Percentiles rank a stretch among this genome's conserved stretches.
phyloP scores from a whole-genome alignment of 192 early-diverging fungal species.

The Fimicolochytrium jonesii region DNA sequence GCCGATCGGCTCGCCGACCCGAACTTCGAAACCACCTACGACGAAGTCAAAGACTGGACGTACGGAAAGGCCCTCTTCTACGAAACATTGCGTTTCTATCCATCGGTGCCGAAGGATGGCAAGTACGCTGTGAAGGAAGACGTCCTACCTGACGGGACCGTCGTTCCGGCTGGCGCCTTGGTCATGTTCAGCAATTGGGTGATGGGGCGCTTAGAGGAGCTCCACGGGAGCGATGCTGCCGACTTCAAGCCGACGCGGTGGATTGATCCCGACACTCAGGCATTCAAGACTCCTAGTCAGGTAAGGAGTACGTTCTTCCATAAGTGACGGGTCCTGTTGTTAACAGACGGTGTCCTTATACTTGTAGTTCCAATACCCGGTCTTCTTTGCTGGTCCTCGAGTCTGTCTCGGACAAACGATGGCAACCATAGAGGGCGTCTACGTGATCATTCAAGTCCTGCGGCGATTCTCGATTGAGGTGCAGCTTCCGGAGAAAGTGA shows the following conservation, averaged over 20 bases:
- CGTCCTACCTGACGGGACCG: slow-evolving; percentile 56
- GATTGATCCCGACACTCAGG: too few species aligned
- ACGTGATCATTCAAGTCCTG: slow-evolving; percentile 21
- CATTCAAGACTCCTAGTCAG: too few species aligned
- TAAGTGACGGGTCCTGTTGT: too few species aligned
- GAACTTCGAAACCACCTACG: slow-evolving; percentile 20
- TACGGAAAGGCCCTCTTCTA: slow-evolving; percentile 53
- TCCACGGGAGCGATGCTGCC: slow-evolving; percentile 65
- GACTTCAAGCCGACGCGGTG: too few species aligned
- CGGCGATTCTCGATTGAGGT: slow-evolving; percentile 25
- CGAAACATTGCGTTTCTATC: slow-evolving; percentile 64
- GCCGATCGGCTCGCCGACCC: too few species aligned
- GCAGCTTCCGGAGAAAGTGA: slow-evolving; percentile 10
- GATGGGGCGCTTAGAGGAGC: slow-evolving; percentile 44
- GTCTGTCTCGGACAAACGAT: slow-evolving; percentile 37
- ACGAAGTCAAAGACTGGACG: slow-evolving; percentile 39
- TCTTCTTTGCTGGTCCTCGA: slow-evolving; percentile 38
- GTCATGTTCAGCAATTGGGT: slow-evolving; percentile 45
- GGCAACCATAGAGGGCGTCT: slow-evolving; percentile 39
- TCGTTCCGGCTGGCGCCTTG: slow-evolving; percentile 43
- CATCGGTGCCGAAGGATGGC: slow-evolving; percentile 56
- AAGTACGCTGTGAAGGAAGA: slow-evolving; percentile 55
- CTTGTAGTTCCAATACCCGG: too few species aligned
- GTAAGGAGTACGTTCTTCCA: too few species aligned
- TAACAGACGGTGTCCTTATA: too few species aligned